Base-by-base conservation (phyloP, 2,329 filamentous ascomycete genomes). In the Colletotrichum sp. region DNA sequence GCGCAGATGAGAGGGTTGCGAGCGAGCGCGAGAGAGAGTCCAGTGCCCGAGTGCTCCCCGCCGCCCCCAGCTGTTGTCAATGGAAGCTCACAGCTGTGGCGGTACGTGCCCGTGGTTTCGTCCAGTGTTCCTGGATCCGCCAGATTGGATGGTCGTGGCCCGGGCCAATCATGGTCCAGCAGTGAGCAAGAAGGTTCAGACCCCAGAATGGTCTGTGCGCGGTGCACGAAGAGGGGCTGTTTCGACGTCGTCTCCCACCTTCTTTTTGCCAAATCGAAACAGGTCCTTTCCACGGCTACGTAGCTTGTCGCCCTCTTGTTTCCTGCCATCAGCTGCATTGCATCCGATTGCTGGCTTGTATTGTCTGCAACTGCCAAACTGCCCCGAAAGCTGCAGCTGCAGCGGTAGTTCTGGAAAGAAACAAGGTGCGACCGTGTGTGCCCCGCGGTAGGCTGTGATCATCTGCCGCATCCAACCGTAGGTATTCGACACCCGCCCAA, bases 171-270 rank as follows among this genome's bases (percentile, higher is more conserved):
- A 68, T 13, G 24, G 6, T 12, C 8, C 34, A 28, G 24, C 5
- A 4, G 13, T 24, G 13, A 4, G 18, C 39, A 65, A 65, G 26
- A 74, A 69, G 74, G 63, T 65, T 65, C 52, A 30, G 57, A 60
- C 59, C 74, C 74, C 74, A 60, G 7, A 39, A 59, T 64, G 64
- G 49, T 62, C 74, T 69, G 74, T 76, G 74, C 74, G 34, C 44
- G 18, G 26, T 28, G 57, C 24, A 65, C n/a, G 28, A 39, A 55
- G 72, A 75, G 72, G 74, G 70, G 64, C 24, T 72, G 73, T 76
- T 76, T 76, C 55, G 73, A 76, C 68, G 28, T 71, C 72, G 44
- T 59, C 60, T 71, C 60, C 49, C 60, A 65, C 68, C 71, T 75
- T 71, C 68, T 71, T 63, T 71, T 64, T 32, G 49, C 60, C 34